Evolutionary conservation across 441 rosid genomes (phyloP).

Genomic region (Erodium moschatum): DNA sequence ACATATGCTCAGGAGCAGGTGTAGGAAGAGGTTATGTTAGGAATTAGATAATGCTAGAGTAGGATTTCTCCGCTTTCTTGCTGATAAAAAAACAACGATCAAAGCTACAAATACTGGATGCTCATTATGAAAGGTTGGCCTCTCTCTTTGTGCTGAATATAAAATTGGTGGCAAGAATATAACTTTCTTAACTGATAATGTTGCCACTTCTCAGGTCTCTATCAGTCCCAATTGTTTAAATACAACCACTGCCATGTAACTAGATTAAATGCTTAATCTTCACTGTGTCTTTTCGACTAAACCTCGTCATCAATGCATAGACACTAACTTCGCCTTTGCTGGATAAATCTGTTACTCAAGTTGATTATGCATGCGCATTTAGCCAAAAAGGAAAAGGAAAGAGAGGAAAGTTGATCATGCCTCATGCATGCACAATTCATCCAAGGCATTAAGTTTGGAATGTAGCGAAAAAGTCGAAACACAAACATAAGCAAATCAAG

Average conservation of each 20-base stretch:
- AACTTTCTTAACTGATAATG: background rate
- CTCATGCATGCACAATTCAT: background rate
- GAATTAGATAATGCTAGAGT: background rate
- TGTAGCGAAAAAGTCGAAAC: no score
- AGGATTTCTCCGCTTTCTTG: no score
- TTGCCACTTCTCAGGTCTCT: background rate
- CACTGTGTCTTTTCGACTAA: no score
- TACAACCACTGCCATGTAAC: background rate
- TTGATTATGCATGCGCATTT: constrained; percentile 2
- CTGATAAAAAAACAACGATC: no score
- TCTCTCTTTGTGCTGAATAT: background rate
- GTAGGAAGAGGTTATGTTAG: no score
- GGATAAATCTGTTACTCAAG: background rate
- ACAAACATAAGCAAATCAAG: background rate
- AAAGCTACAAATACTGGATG: background rate
- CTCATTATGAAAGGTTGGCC: background rate
- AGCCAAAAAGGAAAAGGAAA: constrained; percentile 6
- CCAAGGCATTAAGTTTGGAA: background rate
- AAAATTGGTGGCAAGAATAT: background rate
- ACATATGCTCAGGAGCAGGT: no score
- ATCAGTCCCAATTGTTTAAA: background rate
- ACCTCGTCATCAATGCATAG: background rate
- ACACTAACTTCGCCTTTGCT: background rate
- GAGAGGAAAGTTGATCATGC: background rate
- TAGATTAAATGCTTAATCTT: background rate